Evolutionary conservation across 2,329 filamentous ascomycete species (phyloP).

Genomic region (Xylaria hypoxylon): DNA sequence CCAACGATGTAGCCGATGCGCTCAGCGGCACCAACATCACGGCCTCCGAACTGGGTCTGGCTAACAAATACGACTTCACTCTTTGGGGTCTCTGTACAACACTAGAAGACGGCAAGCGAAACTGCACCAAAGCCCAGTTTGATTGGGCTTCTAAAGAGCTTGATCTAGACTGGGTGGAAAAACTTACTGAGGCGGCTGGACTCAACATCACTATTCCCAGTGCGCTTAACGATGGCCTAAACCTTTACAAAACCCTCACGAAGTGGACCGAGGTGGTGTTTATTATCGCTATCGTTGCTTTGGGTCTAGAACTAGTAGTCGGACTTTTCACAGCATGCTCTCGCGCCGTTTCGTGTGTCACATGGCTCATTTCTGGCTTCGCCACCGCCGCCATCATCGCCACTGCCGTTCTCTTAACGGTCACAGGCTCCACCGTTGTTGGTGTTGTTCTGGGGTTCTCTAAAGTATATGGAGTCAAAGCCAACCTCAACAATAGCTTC

Average conservation of each 20-base stretch:
- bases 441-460: constrained; percentile 75
- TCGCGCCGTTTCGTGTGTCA: constrained; percentile 82
- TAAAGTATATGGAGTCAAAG: constrained; percentile 77
- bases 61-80: constrained; percentile 82
- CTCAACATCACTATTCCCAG: constrained; percentile 74
- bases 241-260: constrained; percentile 77
- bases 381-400: constrained; percentile 66
- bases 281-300: constrained; percentile 76
- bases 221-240: constrained; percentile 73
- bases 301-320: constrained; percentile 77
- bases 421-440: constrained; percentile 76
- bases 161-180: constrained; percentile 58
- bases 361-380: constrained; percentile 78
- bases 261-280: constrained; percentile 89
- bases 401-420: constrained; percentile 79
- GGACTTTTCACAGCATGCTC: constrained; percentile 88
- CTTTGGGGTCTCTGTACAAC: constrained; percentile 89
- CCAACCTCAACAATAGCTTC: constrained; percentile 74
- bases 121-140: constrained; percentile 77
- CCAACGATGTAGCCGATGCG: constrained; percentile 21
- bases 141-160: constrained; percentile 82
- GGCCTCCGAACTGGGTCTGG: constrained; percentile 70
- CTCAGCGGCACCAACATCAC: constrained; percentile 63
- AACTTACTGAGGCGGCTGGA: constrained; percentile 60
- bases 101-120: constrained; percentile 64